Evolutionary conservation across 148 eudicot species (phyloP), one percentile per base, ranked within the genome.

Genomic region (Silene latifolia): DNA sequence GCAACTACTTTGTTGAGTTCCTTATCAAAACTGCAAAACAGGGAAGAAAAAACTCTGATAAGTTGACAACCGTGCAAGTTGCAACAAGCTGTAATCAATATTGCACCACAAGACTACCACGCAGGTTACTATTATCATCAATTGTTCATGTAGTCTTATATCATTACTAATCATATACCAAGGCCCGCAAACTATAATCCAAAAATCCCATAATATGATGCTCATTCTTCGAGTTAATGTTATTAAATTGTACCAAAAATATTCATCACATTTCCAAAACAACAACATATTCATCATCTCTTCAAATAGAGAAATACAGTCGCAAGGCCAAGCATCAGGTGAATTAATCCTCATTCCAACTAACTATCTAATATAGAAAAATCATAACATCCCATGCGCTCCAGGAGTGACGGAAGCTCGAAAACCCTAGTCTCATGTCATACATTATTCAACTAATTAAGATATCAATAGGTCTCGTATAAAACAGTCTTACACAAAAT

Each of bases 1-100:
- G 98, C 98, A 77, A 95, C 97, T 64, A 84, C 96, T 87, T 85
- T 92, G 74, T 95, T 89, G 57, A 92, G 89, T 80, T 92, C 98
- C 84, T 82, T 90, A 78, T 92, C 98, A 82, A 87, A 90, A 78
- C 98, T 95, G 88, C 82, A 90, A 80, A 74, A 68, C 71, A 77
- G 83, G 64, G 69, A 42, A 74, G 68, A 75, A 70, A 51, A 29
- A 2, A 47, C 24, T 21, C 48, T 11, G 8, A 77, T 23, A 68
- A 61, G n/a, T 69, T 64, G n/a, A 53, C 39, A 17, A 27, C 11
- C 56, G 1, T 12, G 56, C 56, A 39, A 6, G 44, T 21, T 5
- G 35, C 47, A 42, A 48, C 18, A 58, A 29, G 57, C 59, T 19
- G 29, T 11, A 68, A 62, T 69, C 65, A 23, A 51, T 66, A 20